Percentiles rank a stretch among this genome's conserved stretches.
These are phyloP conservation scores for Boletellus sp. DNA, from an alignment of 768 basidiomycete species.

Conservation along the genomic window DNA sequence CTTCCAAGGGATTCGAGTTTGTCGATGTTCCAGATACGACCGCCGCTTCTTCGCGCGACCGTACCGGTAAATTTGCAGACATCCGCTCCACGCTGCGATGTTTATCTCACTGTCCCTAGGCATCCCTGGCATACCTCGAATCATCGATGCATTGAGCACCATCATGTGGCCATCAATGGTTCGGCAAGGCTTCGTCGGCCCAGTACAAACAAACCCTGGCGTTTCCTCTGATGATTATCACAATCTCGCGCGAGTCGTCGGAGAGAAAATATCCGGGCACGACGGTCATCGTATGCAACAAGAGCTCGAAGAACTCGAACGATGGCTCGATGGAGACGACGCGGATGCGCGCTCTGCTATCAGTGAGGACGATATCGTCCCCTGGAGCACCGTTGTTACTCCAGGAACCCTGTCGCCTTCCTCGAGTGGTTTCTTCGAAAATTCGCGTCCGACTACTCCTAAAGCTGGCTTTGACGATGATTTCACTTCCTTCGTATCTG, in stretches of 20 bases:
- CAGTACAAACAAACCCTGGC: background rate
- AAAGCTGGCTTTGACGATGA: conserved; percentile 68
- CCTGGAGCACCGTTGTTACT: conserved; percentile 39
- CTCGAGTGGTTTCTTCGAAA: conserved; percentile 17
- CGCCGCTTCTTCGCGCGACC: conserved; percentile 8
- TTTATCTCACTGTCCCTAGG: conserved; percentile 29
- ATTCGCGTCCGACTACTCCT: conserved; percentile 33
- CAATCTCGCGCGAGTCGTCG: conserved; percentile 20
- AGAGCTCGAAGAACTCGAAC: conserved; percentile 58
- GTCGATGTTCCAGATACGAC: conserved; percentile 42
- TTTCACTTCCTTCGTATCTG: conserved; percentile 72
- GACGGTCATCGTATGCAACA: conserved; percentile 37
- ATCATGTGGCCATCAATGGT: conserved; percentile 88
- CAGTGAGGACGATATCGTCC: conserved; percentile 26
- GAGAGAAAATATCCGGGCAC: conserved; percentile 21
- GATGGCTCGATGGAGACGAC: conserved; percentile 54
- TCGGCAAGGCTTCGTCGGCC: conserved; percentile 3
- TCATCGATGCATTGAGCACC: conserved; percentile 76
- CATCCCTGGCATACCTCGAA: conserved; percentile 57
- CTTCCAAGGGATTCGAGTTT: conserved; percentile 73
- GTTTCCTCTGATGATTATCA: conserved; percentile 18
- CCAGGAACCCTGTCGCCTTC: conserved; percentile 28
- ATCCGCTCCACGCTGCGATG: background rate
- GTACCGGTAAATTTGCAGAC: conserved; percentile 12
- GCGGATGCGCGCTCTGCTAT: conserved; percentile 15